Evolutionary conservation across 78 protist species (phyloP).

Genomic region (Pelomyxa schiedti): DNA sequence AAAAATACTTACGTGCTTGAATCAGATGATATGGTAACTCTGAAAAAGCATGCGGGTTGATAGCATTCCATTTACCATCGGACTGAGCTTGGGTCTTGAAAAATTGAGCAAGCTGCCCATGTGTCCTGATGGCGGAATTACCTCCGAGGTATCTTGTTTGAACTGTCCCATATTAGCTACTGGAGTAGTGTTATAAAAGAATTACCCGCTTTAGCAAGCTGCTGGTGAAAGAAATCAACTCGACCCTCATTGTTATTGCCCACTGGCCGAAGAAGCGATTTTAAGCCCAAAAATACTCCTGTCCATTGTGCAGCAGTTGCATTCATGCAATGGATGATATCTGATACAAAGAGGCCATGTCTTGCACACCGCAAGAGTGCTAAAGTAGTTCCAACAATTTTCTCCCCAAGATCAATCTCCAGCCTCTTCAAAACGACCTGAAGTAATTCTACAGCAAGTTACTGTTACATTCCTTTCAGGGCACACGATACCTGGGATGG

Average conservation of each 20-base stretch:
- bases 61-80: not conserved
- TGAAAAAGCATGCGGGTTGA: too few relatives aligned
- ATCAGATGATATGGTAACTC: too few relatives aligned
- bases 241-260: not conserved
- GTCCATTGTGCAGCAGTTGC: slow-evolving; percentile 20
- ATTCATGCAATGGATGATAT: not conserved
- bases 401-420: not conserved
- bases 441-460: too few relatives aligned
- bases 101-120: slow-evolving; percentile 10
- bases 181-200: too few relatives aligned
- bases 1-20: slow-evolving; percentile 5
- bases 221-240: not conserved
- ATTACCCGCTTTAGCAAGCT: slow-evolving; percentile 1
- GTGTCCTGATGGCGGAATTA: not conserved
- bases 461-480: too few relatives aligned
- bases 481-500: not conserved
- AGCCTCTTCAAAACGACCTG: not conserved
- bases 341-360: not conserved
- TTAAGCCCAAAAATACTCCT: not conserved
- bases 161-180: too few relatives aligned
- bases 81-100: slow-evolving; percentile 27
- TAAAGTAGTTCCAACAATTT: not conserved
- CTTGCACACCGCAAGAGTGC: not conserved
- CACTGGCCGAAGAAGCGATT: not conserved
- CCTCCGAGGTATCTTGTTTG: not conserved